Evolutionary conservation across 164 flowering plant species (phyloP), one percentile per base, ranked within the genome.

Genomic region (Liquidambar formosana): DNA sequence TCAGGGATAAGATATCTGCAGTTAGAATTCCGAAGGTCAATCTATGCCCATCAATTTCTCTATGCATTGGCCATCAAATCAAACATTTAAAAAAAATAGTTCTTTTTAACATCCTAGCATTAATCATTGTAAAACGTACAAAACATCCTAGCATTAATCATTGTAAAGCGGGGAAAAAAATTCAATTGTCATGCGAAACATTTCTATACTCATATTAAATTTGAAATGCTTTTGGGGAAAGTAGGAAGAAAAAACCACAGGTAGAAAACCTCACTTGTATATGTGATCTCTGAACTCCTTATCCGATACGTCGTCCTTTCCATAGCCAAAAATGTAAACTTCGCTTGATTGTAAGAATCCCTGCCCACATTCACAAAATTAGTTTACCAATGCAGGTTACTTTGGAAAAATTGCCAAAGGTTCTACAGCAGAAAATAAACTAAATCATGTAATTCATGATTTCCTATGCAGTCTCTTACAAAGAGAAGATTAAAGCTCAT

Each of bases 281-380:
- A 94, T 79, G 19, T 95, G 91, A 52, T 78, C 70, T 80, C 91
- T 82, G 51, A 94, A 77, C 46, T 87, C 94, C 38, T 87, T 90
- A 81, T 89, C 95, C 18, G 94, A 76, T 61, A 94, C 85, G 76
- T 86, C 87, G 56, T 91, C 85, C 78, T 97, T 84, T 44, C 97
- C 98, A 84, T 94, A 94, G 25, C 98, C 98, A 82, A 94, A 92
- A 47, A 94, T 94, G 81, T 87, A 91, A 70, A 94, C 97, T 74
- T 94, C 97, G 68, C 73, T 58, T 44, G 92, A 44, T 67, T 68
- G 88, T 27, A 94, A 73, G 75, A 92, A 94, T 38, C 97, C 94
- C 98, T 94, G 84, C 4, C 67, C 22, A 66, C 26, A 63, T 22
- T 25, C n/a, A 54, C n/a, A 60, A 75, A 61, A 53, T 77, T 28